Base-by-base conservation (phyloP, 2,329 filamentous ascomycete genomes). In the Septoria linicola region DNA sequence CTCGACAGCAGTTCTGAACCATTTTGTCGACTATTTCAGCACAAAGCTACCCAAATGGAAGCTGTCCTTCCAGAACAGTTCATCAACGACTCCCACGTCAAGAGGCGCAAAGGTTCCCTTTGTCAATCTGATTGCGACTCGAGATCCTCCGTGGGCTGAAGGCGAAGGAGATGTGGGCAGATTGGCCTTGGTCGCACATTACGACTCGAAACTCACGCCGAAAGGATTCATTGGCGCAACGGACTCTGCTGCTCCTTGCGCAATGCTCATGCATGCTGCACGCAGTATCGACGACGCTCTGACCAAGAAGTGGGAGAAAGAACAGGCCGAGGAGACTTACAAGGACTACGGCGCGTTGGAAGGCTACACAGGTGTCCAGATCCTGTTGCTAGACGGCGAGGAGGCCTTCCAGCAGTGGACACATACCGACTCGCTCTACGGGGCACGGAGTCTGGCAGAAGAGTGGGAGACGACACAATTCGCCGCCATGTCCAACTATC, bases 201-300 rank as follows among this genome's bases (percentile, higher is more conserved):
- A 96, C 68, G 93, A 99, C 64, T 91, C 84, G 67, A 87, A 95
- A 71, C 78, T 87, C 51, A 76, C 76, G 20, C 92, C 91, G 0
- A 74, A 84, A 54, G 92, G 90, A 1, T 99, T 99, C 68, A 87
- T 99, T 52, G 93, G 93, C 0, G 93, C 92, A 0, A 95, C 83
- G 11, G 93, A 99, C 67, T 96, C 89, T 63, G 93, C 93, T 1
- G 93, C 88, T 14, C 91, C 93, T 8, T 97, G 92, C 70, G 93
- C 93, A 0, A 90, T 97, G 79, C 77, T 99, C 52, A 80, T 99
- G 81, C 88, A 96, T 68, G 83, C 86, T 10, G 88, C 91, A 55
- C 79, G 85, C 59, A 88, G 83, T 57, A 81, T 99, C 39, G 91
- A 97, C 64, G 78, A 74, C 1, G 89, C 88, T 2, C 72, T 97